A percentile compares a stretch with the other conserved stretches of the same genome.
Conservation (phyloP, 352 stramenopile genomes). For the Blastocystis sp. region DNA sequence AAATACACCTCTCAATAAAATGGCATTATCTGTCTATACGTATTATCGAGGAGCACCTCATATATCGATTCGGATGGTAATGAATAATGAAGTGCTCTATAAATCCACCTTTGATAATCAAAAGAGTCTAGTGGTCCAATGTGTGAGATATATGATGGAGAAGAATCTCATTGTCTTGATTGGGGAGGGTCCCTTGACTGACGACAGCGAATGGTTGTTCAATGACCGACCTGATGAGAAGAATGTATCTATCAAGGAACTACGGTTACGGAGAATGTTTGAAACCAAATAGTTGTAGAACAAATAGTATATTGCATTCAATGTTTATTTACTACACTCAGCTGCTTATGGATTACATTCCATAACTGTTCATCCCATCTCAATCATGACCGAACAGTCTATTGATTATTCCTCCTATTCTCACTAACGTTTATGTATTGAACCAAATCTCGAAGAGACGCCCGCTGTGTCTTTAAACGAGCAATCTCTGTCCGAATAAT, state of each 20-base stretch:
- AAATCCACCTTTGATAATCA: constrained; percentile 20
- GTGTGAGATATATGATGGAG: constrained; percentile 49
- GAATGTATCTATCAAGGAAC: not conserved
- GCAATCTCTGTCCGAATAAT: not conserved
- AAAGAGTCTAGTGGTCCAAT: constrained; percentile 18
- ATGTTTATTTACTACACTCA: not conserved
- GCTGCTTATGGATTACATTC: not conserved
- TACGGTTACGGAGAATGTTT: constrained; percentile 4
- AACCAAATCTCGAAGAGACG: not conserved
- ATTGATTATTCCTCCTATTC: too few species aligned
- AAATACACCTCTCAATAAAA: not conserved
- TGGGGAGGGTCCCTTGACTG: not conserved
- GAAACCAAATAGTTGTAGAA: not conserved
- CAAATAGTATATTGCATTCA: not conserved
- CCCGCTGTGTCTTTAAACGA: not conserved
- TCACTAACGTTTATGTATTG: not conserved
- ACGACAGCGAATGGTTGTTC: constrained; percentile 20
- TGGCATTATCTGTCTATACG: not conserved
- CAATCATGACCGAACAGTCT: not conserved
- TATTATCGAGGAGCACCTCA: not conserved
- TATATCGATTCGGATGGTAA: not conserved
- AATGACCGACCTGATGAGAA: constrained; percentile 20
- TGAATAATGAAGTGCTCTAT: not conserved
- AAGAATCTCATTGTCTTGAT: constrained; percentile 11
- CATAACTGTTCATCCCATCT: not conserved